A percentile compares a stretch with the other conserved stretches of the same genome.
Conservation (phyloP, 176 grass and related monocot genomes). For the Poa pratensis region DNA sequence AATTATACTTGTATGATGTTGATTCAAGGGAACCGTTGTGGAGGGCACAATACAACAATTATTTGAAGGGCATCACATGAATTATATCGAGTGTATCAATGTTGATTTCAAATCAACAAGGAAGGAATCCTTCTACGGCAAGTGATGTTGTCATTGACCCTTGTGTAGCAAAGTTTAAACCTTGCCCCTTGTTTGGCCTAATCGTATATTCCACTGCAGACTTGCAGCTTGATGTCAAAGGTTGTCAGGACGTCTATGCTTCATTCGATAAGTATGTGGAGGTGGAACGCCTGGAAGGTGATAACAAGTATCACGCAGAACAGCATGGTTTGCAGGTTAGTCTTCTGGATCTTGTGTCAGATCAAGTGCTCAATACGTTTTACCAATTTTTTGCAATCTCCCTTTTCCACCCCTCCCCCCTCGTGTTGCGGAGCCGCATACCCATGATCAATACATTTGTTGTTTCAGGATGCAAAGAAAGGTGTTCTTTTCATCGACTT, state of each 20-base stretch:
- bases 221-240: conserved; percentile 98
- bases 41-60: conserved; percentile 98
- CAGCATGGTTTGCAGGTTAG: conserved; percentile 91
- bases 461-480: conserved; percentile 98
- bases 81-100: conserved; percentile 98
- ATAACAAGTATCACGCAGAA: conserved; percentile 99
- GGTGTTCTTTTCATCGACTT: conserved; percentile 99
- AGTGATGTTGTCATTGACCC: conserved; percentile 39
- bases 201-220: conserved; percentile 61
- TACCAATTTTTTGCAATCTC: background rate
- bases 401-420: background rate
- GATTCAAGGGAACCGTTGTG: conserved; percentile 94
- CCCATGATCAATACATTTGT: conserved; percentile 6
- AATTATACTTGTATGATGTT: conserved; percentile 60
- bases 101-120: conserved; percentile 98
- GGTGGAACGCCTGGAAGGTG: conserved; percentile 89
- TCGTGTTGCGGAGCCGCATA: background rate
- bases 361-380: background rate
- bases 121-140: conserved; percentile 98
- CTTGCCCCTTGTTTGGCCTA: conserved; percentile 24
- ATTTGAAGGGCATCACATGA: conserved; percentile 99
- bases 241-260: conserved; percentile 92
- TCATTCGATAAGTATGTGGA: conserved; percentile 99
- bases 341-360: conserved; percentile 16
- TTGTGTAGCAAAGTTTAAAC: conserved; percentile 23